A percentile compares a stretch with the other conserved stretches of the same genome.
Conservation (phyloP, 306 rosid genomes). For the Alnus rubra region DNA sequence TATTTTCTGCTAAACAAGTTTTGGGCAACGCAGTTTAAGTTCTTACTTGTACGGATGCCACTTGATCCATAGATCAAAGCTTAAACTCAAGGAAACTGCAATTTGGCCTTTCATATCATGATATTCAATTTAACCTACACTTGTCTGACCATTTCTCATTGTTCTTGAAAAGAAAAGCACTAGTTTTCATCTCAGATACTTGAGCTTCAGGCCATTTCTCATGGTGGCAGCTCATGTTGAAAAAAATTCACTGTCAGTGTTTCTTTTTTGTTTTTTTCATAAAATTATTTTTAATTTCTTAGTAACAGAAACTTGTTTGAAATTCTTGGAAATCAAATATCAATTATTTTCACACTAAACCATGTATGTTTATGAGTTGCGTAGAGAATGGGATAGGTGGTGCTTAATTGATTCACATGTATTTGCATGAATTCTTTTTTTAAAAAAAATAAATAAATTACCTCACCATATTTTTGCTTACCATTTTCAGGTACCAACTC, state of each 20-base stretch:
- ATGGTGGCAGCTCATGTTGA: neutral
- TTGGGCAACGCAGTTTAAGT: neutral
- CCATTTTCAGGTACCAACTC: slow-evolving; percentile 54
- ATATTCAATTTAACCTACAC: neutral
- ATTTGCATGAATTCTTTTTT: too few relatives aligned
- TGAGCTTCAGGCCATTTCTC: neutral
- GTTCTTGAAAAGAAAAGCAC: neutral
- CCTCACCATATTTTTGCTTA: slow-evolving; percentile 15
- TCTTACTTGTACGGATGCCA: neutral
- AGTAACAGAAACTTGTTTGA: neutral
- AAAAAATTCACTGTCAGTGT: neutral
- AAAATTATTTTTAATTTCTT: neutral
- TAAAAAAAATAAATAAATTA: neutral
- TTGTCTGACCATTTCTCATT: neutral
- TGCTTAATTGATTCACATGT: neutral
- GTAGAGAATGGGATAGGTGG: neutral
- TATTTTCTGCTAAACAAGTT: neutral
- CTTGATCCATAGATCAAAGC: neutral
- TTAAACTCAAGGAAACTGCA: neutral
- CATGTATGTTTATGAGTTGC: neutral
- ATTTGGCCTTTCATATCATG: neutral
- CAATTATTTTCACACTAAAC: neutral
- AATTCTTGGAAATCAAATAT: neutral
- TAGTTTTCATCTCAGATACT: neutral
- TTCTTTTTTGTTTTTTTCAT: neutral